phyloP scores from a whole-genome alignment of 2,329 filamentous ascomycete genomes.

The Fusarium continuum region DNA sequence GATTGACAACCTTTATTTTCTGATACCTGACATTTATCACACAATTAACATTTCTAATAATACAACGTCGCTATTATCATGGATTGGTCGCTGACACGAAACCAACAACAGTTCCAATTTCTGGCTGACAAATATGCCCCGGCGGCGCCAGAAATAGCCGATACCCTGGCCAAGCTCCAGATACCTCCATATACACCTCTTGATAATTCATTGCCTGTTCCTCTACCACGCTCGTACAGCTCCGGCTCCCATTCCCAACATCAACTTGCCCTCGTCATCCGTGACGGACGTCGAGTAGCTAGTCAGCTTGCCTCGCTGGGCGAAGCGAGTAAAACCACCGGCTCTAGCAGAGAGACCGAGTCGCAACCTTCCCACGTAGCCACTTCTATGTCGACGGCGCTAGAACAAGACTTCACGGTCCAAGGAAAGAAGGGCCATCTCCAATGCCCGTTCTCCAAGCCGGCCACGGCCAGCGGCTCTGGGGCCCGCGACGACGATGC shows the following conservation, averaged over 20 bases:
- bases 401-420: conserved; percentile 93
- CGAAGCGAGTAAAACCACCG: conserved; percentile 61
- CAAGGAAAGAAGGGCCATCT: conserved; percentile 81
- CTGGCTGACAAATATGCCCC: conserved; percentile 75
- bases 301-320: conserved; percentile 60
- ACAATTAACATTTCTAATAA: no score
- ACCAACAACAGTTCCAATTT: conserved; percentile 64
- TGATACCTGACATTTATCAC: conserved; percentile 47
- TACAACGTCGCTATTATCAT: conserved; percentile 23
- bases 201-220: conserved; percentile 61
- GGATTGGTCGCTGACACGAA: conserved; percentile 38
- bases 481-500: conserved; percentile 41
- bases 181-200: conserved; percentile 64
- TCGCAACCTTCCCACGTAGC: conserved; percentile 56
- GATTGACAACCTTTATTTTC: conserved; percentile 66
- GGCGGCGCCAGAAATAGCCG: conserved; percentile 70
- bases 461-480: conserved; percentile 46
- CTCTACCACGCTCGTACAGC: conserved; percentile 60
- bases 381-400: conserved; percentile 69
- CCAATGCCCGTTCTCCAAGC: conserved; percentile 78
- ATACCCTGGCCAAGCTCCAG: conserved; percentile 73
- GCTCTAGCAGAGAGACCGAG: conserved; percentile 58
- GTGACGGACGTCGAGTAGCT: conserved; percentile 69
- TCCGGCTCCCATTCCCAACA: conserved; percentile 54
- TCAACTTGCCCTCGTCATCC: conserved; percentile 69